Conservation (phyloP, 2,329 filamentous ascomycete species). For the Colletotrichum sp. region DNA sequence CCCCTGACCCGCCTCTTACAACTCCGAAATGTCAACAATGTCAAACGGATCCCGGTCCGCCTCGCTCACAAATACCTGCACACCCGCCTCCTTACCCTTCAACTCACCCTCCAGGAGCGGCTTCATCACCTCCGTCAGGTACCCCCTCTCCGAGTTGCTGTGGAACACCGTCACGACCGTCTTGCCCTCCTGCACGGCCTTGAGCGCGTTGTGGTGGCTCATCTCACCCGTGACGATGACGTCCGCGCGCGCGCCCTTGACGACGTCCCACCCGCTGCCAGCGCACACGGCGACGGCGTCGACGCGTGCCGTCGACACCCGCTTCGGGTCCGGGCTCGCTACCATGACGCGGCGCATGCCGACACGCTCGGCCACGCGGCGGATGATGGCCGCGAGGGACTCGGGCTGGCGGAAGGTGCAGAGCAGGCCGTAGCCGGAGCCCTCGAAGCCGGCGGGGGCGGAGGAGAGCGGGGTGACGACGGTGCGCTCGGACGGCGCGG, state of each 20-base stretch:
- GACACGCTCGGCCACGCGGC: conserved; percentile 69
- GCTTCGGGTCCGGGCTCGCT: conserved; percentile 29
- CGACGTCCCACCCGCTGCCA: conserved; percentile 81
- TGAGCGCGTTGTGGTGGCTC: conserved; percentile 89
- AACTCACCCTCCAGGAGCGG: conserved; percentile 67
- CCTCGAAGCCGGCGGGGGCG: conserved; percentile 45
- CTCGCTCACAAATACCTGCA: conserved; percentile 76
- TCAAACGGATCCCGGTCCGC: conserved; percentile 88
- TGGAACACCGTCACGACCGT: conserved; percentile 89
- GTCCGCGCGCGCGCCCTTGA: conserved; percentile 75
- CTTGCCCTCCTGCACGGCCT: conserved; percentile 82
- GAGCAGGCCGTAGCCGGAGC: conserved; percentile 58
- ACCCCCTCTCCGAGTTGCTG: conserved; percentile 89
- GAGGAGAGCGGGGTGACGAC: conserved; percentile 51
- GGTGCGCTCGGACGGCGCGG: conserved; percentile 38
- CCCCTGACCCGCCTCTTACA: conserved; percentile 27
- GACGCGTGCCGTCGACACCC: conserved; percentile 47
- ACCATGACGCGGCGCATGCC: conserved; percentile 62
- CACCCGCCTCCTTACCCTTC: conserved; percentile 50
- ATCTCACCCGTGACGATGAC: conserved; percentile 91
- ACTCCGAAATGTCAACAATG: conserved; percentile 62
- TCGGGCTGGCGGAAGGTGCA: conserved; percentile 46
- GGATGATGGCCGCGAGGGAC: conserved; percentile 48
- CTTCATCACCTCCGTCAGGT: conserved; percentile 74
- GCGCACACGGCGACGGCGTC: conserved; percentile 84